phyloP scores from a whole-genome alignment of 192 early-diverging fungal species.

The Ambispora gerdemannii region DNA sequence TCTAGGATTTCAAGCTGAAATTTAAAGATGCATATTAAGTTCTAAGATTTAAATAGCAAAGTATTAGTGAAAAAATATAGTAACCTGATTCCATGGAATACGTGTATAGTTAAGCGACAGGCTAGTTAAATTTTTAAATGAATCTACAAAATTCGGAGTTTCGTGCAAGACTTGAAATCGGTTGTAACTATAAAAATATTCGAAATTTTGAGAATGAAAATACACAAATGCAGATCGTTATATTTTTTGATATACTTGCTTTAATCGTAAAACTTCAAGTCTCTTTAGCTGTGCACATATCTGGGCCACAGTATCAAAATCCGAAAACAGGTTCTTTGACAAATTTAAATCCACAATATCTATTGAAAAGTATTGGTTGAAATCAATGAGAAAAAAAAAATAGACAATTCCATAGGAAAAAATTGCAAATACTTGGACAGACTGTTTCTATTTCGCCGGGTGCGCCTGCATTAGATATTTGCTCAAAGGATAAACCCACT shows the following conservation, averaged over 20 bases:
- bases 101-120: conserved; percentile 36
- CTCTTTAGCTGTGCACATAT: conserved; percentile 44
- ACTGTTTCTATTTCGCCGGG: conserved; percentile 39
- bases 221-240: conserved; percentile 3
- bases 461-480: conserved; percentile 36
- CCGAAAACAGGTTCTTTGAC: conserved; percentile 48
- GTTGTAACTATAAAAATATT: conserved; percentile 24
- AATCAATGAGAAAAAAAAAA: conserved; percentile 1
- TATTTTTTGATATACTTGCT: conserved; percentile 34
- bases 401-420: background rate
- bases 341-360: conserved; percentile 55
- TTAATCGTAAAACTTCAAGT: conserved; percentile 47
- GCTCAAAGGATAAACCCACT: conserved; percentile 43
- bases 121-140: conserved; percentile 34
- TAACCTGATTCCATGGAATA: conserved; percentile 41
- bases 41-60: conserved; percentile 35
- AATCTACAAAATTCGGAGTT: background rate
- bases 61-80: conserved; percentile 20
- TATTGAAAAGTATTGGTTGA: conserved; percentile 14
- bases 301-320: conserved; percentile 47
- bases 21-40: background rate
- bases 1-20: conserved; percentile 41
- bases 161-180: conserved; percentile 27
- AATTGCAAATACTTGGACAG: conserved; percentile 36
- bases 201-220: background rate